Percentiles rank a stretch among this genome's conserved stretches.
Evolutionary conservation across 177 flowering plant genomes (phyloP).

Genomic region (Vitis hybrid): DNA sequence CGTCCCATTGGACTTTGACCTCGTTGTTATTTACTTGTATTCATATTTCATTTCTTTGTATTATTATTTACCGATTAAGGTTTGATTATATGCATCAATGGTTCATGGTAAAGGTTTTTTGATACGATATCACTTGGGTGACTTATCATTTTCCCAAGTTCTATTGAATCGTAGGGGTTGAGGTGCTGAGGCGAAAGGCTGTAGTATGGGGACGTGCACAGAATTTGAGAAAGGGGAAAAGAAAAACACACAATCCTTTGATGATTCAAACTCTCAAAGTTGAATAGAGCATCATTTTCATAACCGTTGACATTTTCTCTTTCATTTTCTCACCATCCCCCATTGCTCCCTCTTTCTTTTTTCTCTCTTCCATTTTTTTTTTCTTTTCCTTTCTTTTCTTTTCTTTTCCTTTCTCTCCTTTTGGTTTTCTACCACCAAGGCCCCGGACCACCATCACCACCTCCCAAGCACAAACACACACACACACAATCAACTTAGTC

Average conservation of each 20-base stretch:
- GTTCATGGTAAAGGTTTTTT: no score
- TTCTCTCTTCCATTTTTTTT: not conserved
- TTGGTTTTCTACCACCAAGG: conserved; percentile 23
- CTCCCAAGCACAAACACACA: conserved; percentile 19
- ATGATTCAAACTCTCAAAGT: conserved; percentile 29
- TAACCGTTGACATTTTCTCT: conserved; percentile 56
- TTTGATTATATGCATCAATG: no score
- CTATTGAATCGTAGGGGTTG: conserved; percentile 1
- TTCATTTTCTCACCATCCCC: not conserved
- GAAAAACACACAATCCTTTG: conserved; percentile 12
- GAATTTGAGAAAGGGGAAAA: conserved; percentile 56
- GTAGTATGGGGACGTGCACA: conserved; percentile 37
- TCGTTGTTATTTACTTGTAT: no score
- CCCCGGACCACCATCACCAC: conserved; percentile 50
- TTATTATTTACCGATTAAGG: no score
- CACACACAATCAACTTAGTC: conserved; percentile 30
- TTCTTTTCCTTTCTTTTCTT: conserved; percentile 8
- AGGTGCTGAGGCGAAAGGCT: conserved; percentile 18
- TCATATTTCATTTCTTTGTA: no score
- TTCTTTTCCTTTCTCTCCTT: conserved; percentile 10
- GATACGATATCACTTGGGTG: no score
- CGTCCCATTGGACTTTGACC: no score
- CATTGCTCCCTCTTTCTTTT: no score
- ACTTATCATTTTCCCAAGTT: not conserved
- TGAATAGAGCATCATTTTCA: conserved; percentile 33